Evolutionary conservation across 352 stramenopile species (phyloP), one percentile per base, ranked within the genome.

Genomic region (Chrysophaeum taylorii): DNA sequence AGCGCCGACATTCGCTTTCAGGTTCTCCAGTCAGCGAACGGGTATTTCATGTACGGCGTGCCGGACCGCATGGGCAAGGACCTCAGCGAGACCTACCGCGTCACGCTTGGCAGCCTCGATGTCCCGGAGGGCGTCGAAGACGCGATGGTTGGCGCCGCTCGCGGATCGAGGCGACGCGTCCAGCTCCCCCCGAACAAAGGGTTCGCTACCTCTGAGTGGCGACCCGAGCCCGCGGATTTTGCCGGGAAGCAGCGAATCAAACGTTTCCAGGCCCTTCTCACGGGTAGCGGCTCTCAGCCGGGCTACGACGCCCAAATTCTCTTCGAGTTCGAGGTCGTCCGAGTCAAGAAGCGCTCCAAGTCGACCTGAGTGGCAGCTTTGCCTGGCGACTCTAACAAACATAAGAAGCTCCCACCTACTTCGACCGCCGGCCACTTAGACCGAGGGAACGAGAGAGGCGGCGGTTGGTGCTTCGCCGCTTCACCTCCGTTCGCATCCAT

Each of bases 41-140:
- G 71, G 16, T 39, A 61, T 57, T 82, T 81, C 68, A 81, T 83
- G 73, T 83, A 79, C 27, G 79, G 77, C 31, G 64, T 73, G 39
- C 27, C 70, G 18, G 69, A 70, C 53, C 69, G 53, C 35, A 35
- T 53, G 61, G 73, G 42, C 14, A 69, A 69, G n/a, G 35, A 71
- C 39, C 23, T 53, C 35, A 66, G 42, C 15, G 72, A 82, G 48
- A 33, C 76, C 25, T 37, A 76, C 27, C 61, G 72, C 37, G 64
- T 76, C 5, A 54, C 43, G 25, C 52, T 81, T 21, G 76, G 76
- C 23, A 71, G 43, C 1, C 52, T 71, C 33, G 42, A 79, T 50
- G 54, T 83, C 31, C 78, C 78, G 7, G 21, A 77, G 33, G 78
- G 78, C 12, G 77, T 83, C 45, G 73, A 83, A 62, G 39, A 66